A percentile compares a stretch with the other conserved stretches of the same genome.
These are phyloP conservation scores for Sclerotinia sclerotiorum DNA, from an alignment of 2,329 filamentous ascomycete genomes.

Conservation along the genomic window DNA sequence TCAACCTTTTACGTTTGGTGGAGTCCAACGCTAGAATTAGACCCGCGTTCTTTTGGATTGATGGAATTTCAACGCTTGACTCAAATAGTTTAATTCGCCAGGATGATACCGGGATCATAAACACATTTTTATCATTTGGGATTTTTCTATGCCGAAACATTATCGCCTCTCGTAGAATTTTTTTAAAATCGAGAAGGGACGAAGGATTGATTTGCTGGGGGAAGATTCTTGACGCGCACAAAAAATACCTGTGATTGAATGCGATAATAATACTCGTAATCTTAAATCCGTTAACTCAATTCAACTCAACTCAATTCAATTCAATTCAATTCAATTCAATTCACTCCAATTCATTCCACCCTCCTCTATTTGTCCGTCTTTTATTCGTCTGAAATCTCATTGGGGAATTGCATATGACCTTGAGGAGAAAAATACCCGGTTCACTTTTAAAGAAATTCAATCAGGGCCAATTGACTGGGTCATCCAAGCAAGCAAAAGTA, in stretches of 20 bases:
- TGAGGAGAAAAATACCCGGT: not conserved
- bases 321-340: too few species aligned
- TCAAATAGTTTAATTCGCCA: not conserved
- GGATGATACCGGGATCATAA: slow-evolving; percentile 13
- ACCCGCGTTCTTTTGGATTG: slow-evolving; percentile 15
- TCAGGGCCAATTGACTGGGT: too few species aligned
- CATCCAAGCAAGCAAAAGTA: not conserved
- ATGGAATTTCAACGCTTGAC: not conserved
- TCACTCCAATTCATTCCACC: not conserved
- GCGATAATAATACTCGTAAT: not conserved
- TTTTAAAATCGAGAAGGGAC: not conserved
- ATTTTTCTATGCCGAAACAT: slow-evolving; percentile 22
- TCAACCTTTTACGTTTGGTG: not conserved
- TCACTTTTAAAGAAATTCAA: too few species aligned
- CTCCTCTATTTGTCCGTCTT: not conserved
- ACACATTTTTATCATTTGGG: not conserved
- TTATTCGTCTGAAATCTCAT: not conserved
- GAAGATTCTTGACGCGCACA: not conserved
- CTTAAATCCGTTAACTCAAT: not conserved
- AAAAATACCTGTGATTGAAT: not conserved
- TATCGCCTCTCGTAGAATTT: slow-evolving; percentile 15
- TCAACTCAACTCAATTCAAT: too few species aligned
- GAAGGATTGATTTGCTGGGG: too few species aligned
- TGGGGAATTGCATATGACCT: not conserved
- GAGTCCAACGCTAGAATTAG: slow-evolving; percentile 15